Evolutionary conservation across 768 basidiomycete genomes (phyloP), one percentile per base, ranked within the genome.

Genomic region (Boletus fagicola): DNA sequence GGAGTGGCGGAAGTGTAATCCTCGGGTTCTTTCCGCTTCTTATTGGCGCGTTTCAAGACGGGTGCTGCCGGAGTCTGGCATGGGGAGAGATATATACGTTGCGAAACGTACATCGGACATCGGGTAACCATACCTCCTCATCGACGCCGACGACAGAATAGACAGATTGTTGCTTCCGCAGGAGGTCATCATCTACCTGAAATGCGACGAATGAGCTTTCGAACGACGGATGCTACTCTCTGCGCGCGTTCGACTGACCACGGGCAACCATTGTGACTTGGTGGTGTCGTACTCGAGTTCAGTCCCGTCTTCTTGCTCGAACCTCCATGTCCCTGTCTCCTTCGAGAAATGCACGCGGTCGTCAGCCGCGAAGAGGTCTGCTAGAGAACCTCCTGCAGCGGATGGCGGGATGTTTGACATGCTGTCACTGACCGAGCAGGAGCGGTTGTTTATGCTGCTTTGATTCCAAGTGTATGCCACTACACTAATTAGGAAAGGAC

Each of bases 101-200:
- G 60, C 49, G 58, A 68, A 60, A 62, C 54, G 64, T 57, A 60
- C 63, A 38, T 36, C 49, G 49, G 53, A 54, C 55, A 59, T 59
- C 20, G 50, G 48, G 59, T 56, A 61, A 56, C 74, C 85, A 69
- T 71, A 92, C 95, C 76, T 86, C 83, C 78, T 98, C 97, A 69
- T 99, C 96, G 24, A 99, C 94, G 11, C 96, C 97, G 15, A 78
- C 80, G 2, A 99, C 79, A 0, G 93, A 88, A 73, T 99, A 99
- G 1, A 94, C 95, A 1, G 93, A 94, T 76, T 98, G 97, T 70
- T 99, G 96, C 24, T 85, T 86, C 68, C 85, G 87, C 56, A 96
- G 62, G 13, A 92, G 76, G 52, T 95, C 92, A 60, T 96, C 93
- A 62, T 94, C 91, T 35, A 96, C 78, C 94, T 96, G 65, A 8